Evolutionary conservation across 129 eudicot genomes (phyloP), one percentile per base, ranked within the genome.

Genomic region (Centaurea solstitialis): DNA sequence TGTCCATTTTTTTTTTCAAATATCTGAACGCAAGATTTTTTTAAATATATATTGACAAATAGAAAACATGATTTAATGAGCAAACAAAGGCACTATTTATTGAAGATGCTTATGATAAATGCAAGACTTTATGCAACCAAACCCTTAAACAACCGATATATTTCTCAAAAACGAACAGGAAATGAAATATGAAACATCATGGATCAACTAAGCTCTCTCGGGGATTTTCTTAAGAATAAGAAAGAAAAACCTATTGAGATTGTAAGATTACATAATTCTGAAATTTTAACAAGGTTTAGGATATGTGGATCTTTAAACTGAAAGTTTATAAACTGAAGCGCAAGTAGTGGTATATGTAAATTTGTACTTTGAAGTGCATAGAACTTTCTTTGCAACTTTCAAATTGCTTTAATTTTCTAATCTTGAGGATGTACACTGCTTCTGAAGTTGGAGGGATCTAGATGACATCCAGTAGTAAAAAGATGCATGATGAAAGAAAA

Each of bases 401-500:
- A 61, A 23, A 89, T 88, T 37, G 93, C 73, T 69, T 82, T 85
- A 28, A 86, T 86, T 78, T 82, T 87, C 84, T 66, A 77, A 13
- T 84, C 87, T 13, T 89, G 87, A 8, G 91, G 71, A 68, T 73
- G 64, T 43, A 80, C 75, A 59, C 64, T 37, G 28, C 59, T 74
- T 75, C 72, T 77, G 66, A 89, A 91, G 37, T 33, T 33, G 37
- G 37, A 33, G 4, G 2, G 37, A 33, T 33, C 37, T 33, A 33
- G 37, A 33, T 33, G 37, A 33, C 37, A 33, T 33, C 37, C 5
- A 33, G 37, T 33, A 83, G 84, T 82, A 83, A 91, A 91, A 70
- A 91, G 85, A 87, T 89, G 89, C 97, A 91, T 91, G 20, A 81
- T 74, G 74, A 85, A 89, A 47, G 97, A 91, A 53, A 93, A 79